Conservation (phyloP, 2,329 filamentous ascomycete species). For the Fusarium sp. region DNA sequence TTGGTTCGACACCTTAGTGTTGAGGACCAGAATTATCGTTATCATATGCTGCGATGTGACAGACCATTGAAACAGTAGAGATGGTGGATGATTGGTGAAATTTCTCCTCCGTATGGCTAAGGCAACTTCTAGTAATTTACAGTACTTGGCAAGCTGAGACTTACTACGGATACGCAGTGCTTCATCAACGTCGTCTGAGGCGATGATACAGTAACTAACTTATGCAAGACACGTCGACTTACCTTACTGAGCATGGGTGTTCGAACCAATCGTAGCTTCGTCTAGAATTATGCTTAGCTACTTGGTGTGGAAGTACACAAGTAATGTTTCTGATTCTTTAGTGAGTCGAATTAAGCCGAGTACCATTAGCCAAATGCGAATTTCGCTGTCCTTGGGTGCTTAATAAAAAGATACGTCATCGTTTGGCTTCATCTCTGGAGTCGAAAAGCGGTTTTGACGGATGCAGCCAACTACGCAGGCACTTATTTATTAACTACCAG, state of each 20-base stretch:
- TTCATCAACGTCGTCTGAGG: neutral
- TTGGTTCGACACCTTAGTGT: neutral
- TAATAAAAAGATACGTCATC: neutral
- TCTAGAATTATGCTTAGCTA: neutral
- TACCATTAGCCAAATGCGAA: neutral
- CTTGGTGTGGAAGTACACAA: neutral
- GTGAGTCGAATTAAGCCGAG: neutral
- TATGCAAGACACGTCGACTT: slow-evolving; percentile 51
- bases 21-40: neutral
- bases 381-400: too few species aligned
- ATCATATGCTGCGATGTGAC: neutral
- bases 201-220: slow-evolving; percentile 26
- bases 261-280: slow-evolving; percentile 10
- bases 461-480: too few species aligned
- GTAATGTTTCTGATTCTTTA: slow-evolving; percentile 1
- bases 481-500: neutral
- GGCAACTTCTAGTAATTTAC: neutral
- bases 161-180: neutral
- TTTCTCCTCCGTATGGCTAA: neutral
- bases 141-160: neutral
- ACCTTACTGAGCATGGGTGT: slow-evolving; percentile 10
- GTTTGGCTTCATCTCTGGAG: neutral
- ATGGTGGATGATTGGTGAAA: neutral
- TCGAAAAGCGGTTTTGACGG: neutral
- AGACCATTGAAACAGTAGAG: neutral